phyloP scores from a whole-genome alignment of 176 grass and related monocot species.

The Raddia guianensis region DNA sequence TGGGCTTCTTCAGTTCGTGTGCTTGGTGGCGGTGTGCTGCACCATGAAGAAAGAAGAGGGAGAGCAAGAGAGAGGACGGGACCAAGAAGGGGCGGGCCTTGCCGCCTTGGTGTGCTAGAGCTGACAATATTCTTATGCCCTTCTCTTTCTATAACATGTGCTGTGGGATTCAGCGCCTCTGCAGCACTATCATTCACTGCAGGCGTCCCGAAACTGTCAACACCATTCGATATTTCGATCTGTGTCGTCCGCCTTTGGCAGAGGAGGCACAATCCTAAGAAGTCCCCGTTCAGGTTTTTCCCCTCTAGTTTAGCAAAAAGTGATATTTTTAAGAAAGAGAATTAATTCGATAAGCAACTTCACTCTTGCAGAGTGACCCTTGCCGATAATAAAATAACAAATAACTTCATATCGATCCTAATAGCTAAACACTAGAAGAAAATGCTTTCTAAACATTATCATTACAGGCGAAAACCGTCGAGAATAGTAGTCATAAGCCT shows the following conservation, averaged over 20 bases:
- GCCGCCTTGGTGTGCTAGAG: not conserved
- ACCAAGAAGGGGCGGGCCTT: too few species aligned
- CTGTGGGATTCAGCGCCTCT: not conserved
- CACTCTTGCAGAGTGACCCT: too few species aligned
- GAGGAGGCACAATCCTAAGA: not conserved
- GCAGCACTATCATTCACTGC: not conserved
- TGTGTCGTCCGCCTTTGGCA: not conserved
- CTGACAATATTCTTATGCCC: not conserved
- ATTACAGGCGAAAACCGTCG: too few species aligned
- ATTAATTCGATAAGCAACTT: too few species aligned
- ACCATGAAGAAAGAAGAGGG: not conserved
- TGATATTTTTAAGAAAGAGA: too few species aligned
- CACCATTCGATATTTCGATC: not conserved
- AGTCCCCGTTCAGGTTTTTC: too few species aligned
- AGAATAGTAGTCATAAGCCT: too few species aligned
- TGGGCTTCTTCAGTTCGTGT: not conserved
- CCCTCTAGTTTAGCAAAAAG: too few species aligned
- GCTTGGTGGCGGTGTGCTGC: not conserved
- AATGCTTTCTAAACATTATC: too few species aligned
- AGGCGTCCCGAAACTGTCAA: not conserved
- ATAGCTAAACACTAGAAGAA: too few species aligned
- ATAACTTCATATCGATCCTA: too few species aligned
- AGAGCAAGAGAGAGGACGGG: not conserved
- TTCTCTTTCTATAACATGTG: not conserved
- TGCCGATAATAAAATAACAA: too few species aligned